phyloP scores from a whole-genome alignment of 352 stramenopile species.

The Globisporangium yorkense region DNA sequence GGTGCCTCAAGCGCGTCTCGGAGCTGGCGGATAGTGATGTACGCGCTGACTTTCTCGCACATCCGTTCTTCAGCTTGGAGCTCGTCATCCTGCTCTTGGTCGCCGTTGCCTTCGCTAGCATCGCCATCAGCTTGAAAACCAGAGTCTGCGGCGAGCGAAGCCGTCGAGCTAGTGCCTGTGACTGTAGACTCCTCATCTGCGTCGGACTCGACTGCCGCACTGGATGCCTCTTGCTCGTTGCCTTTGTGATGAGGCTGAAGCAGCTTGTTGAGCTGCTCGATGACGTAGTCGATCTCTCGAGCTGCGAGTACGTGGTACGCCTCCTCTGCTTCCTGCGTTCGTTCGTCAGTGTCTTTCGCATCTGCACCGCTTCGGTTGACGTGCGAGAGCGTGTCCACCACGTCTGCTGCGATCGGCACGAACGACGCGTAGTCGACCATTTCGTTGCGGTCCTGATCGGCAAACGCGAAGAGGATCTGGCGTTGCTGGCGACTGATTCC shows the following conservation, averaged over 20 bases:
- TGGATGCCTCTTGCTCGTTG: slow-evolving; percentile 9
- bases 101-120: slow-evolving; percentile 4
- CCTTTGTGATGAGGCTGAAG: slow-evolving; percentile 21
- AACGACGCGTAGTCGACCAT: slow-evolving; percentile 52
- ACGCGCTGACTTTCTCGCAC: slow-evolving; percentile 18
- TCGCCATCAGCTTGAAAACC: slow-evolving; percentile 9
- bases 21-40: slow-evolving; percentile 36
- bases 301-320: slow-evolving; percentile 24
- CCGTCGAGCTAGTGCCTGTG: slow-evolving; percentile 3
- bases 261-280: slow-evolving; percentile 32
- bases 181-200: slow-evolving; percentile 15
- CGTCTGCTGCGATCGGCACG: slow-evolving; percentile 36
- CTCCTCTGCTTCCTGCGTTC: slow-evolving; percentile 17
- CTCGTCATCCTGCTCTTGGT: background rate
- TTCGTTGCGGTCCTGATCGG: slow-evolving; percentile 44
- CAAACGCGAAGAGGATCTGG: slow-evolving; percentile 52
- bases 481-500: slow-evolving; percentile 17
- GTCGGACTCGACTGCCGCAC: background rate
- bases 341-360: slow-evolving; percentile 10
- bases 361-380: slow-evolving; percentile 5
- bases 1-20: slow-evolving; percentile 43
- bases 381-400: slow-evolving; percentile 37
- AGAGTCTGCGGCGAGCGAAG: background rate
- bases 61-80: slow-evolving; percentile 1
- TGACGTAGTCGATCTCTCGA: slow-evolving; percentile 32